phyloP scores from a whole-genome alignment of 73 alveolate genomes.

The Durusdinium trenchii region DNA sequence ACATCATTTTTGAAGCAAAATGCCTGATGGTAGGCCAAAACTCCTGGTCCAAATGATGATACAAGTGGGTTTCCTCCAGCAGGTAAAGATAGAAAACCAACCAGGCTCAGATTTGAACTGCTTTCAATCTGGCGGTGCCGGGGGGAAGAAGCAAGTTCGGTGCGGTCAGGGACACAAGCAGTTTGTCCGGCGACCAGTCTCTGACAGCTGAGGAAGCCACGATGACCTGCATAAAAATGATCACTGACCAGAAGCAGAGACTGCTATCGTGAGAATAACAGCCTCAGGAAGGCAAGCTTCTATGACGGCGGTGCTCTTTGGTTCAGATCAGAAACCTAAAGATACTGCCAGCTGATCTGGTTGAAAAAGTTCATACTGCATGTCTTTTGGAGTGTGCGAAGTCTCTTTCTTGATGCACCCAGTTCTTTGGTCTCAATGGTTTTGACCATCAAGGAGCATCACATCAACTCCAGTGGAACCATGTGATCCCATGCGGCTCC shows the following conservation, averaged over 20 bases:
- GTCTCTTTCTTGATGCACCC: background rate
- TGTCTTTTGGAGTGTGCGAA: background rate
- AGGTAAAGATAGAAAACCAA: too few relatives aligned
- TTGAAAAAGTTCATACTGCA: background rate
- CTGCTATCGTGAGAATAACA: constrained; percentile 45
- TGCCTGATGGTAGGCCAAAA: too few relatives aligned
- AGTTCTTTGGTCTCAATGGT: background rate
- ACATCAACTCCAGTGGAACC: background rate
- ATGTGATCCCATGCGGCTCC: background rate
- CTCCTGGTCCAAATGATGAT: too few relatives aligned
- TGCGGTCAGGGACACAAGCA: too few relatives aligned
- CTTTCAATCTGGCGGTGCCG: too few relatives aligned
- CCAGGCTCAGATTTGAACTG: too few relatives aligned
- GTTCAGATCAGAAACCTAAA: background rate
- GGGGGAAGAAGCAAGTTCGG: too few relatives aligned
- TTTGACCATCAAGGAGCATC: background rate
- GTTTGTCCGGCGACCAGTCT: too few relatives aligned
- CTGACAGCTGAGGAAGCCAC: too few relatives aligned
- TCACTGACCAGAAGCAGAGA: constrained; percentile 82
- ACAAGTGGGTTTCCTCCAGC: too few relatives aligned
- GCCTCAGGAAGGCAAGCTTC: background rate
- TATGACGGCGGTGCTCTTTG: background rate
- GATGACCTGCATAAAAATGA: constrained; percentile 80
- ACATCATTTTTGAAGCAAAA: too few relatives aligned
- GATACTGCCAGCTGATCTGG: background rate